Percentiles rank a stretch among this genome's conserved stretches.
Conservation (phyloP, 2,329 filamentous ascomycete genomes). For the Fusarium chlamydosporum region DNA sequence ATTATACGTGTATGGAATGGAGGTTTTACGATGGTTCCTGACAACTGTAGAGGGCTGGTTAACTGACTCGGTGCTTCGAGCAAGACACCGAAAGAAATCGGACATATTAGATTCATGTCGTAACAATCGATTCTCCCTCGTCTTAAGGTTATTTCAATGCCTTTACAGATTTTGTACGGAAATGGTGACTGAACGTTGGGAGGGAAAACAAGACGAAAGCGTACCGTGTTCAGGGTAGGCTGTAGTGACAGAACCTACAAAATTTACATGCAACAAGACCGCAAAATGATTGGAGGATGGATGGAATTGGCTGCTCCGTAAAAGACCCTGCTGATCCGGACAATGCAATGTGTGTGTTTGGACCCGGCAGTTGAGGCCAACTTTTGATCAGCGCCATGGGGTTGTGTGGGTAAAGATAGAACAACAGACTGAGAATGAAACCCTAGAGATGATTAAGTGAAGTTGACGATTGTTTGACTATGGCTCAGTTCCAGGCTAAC, state of each 20-base stretch:
- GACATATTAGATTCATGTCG: not conserved
- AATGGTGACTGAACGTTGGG: not conserved
- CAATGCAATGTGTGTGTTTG: not conserved
- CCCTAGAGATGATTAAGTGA: not conserved
- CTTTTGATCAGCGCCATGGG: conserved; percentile 10
- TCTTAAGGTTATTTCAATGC: not conserved
- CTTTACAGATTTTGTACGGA: no score
- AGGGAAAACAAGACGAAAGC: not conserved
- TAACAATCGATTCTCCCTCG: not conserved
- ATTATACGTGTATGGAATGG: not conserved
- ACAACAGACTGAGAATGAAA: conserved; percentile 1
- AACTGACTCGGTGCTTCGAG: no score
- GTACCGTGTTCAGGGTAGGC: not conserved
- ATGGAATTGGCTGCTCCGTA: conserved; percentile 1
- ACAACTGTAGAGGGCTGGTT: not conserved
- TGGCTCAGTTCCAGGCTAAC: conserved; percentile 7
- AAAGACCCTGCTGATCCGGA: conserved; percentile 27
- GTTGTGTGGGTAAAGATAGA: conserved; percentile 16
- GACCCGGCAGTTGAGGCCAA: conserved; percentile 24
- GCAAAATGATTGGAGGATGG: not conserved
- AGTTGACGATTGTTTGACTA: not conserved
- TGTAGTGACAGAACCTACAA: not conserved
- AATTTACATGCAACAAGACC: not conserved
- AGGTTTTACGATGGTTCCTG: not conserved
- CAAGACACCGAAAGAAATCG: not conserved